Evolutionary conservation across 2,329 filamentous ascomycete genomes (phyloP), one percentile per base, ranked within the genome.

Genomic region (Geosmithia flava): DNA sequence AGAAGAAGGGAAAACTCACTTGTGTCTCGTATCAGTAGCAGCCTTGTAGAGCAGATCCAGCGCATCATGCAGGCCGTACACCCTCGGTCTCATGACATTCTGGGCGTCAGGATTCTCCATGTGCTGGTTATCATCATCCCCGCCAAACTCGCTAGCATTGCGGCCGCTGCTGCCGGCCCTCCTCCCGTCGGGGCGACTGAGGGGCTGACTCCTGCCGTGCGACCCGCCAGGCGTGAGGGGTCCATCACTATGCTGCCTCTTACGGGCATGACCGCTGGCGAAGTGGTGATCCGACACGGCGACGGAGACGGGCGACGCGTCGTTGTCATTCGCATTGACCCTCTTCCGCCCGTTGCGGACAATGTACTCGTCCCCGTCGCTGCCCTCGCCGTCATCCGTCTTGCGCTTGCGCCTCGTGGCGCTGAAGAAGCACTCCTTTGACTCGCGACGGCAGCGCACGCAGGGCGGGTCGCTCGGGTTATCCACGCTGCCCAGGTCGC

Each of bases 351-450:
- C 84, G 64, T 87, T 87, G 56, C 84, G 78, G 30, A 84, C 62
- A 50, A 84, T 78, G 62, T 87, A 87, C 53, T 87, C 83, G 55
- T 80, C 77, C 49, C 70, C 69, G 49, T 72, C 68, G 49, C 66
- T 66, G 47, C 69, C 73, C 37, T 70, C 57, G 57, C 69, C 78
- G 55, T 85, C 71, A 55, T 74, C 79, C 45, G 76, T 76, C 74
- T 93, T 94, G 62, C 89, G 81, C 80, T 97, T 97, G 61, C 93
- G 82, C 46, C 93, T 78, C 30, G 90, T 97, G 19, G 89, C 87
- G 53, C 89, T 95, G 72, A 98, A 98, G 75, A 85, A 95, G 71
- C 93, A 98, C 59, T 95, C 85, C 65, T 97, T 97, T 69, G 84
- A 88, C 71, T 98, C 93, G 55, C 93, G 83, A 47, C 89, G 84